Evolutionary conservation across 2,329 filamentous ascomycete genomes (phyloP).

Genomic region (Hymenoscyphus occultus): DNA sequence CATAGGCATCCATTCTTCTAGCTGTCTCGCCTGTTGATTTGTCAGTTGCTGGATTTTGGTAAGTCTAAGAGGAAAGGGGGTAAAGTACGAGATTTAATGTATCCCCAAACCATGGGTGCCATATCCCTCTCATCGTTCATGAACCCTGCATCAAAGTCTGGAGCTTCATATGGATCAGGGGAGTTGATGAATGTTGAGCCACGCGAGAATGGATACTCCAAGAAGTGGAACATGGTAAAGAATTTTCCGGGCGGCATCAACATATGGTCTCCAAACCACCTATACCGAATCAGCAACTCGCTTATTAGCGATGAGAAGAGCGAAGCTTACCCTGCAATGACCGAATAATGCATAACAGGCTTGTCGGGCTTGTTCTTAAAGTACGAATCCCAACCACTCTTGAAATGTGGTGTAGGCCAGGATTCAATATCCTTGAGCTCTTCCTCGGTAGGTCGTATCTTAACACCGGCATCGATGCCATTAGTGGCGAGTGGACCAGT

Average conservation of each 20-base stretch:
- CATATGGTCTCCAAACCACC: constrained; percentile 59
- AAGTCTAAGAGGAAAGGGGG: constrained; percentile 37
- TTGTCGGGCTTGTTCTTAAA: constrained; percentile 84
- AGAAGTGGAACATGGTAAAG: constrained; percentile 52
- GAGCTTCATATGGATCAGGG: constrained; percentile 65
- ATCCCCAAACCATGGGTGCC: constrained; percentile 77
- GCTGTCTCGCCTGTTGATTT: constrained; percentile 55
- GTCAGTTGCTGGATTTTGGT: constrained; percentile 38
- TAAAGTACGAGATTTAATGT: constrained; percentile 54
- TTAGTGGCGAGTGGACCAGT: constrained; percentile 51
- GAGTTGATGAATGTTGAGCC: constrained; percentile 59
- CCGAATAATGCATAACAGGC: constrained; percentile 81
- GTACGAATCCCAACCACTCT: constrained; percentile 73
- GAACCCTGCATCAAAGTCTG: constrained; percentile 78
- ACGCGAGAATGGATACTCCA: constrained; percentile 58
- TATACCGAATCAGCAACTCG: constrained; percentile 24
- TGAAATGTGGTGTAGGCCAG: constrained; percentile 72
- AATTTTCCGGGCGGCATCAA: constrained; percentile 53
- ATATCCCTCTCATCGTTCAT: constrained; percentile 85
- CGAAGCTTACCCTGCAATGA: constrained; percentile 58
- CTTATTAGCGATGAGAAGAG: constrained; percentile 39
- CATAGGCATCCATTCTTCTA: constrained; percentile 53
- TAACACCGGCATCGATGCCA: constrained; percentile 48
- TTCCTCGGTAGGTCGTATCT: constrained; percentile 55
- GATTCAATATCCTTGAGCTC: constrained; percentile 53